Conservation (phyloP, 306 rosid species). For the Psophocarpus tetragonolobus region DNA sequence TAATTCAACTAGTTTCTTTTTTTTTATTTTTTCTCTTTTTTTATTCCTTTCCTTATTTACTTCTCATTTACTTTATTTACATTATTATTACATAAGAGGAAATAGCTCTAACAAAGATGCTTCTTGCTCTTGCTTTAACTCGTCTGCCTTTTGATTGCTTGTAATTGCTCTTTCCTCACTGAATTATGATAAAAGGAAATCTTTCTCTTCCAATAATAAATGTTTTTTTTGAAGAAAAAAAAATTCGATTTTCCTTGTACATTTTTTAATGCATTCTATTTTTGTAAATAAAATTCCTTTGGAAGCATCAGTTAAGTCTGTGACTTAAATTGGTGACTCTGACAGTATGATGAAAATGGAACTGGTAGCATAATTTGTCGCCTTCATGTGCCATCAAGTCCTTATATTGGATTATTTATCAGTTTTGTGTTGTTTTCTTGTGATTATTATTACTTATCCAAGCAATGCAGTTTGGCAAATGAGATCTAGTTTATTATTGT, state of each 20-base stretch:
- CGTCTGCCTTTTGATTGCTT: neutral
- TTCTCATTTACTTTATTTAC: neutral
- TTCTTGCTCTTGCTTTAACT: neutral
- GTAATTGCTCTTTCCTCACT: neutral
- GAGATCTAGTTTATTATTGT: conserved; percentile 17
- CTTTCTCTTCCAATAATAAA: neutral
- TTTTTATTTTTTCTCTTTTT: neutral
- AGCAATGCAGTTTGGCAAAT: neutral
- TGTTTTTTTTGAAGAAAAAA: neutral
- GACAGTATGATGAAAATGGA: neutral
- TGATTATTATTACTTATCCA: neutral
- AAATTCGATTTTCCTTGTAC: neutral
- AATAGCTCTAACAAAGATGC: neutral
- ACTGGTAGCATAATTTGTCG: neutral
- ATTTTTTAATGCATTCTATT: neutral
- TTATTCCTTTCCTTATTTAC: neutral
- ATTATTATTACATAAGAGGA: neutral
- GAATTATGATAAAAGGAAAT: neutral
- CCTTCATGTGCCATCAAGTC: neutral
- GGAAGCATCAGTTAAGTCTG: neutral
- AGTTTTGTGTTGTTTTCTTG: neutral
- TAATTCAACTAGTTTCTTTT: conserved; percentile 33
- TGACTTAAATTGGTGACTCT: neutral
- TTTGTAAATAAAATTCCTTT: neutral
- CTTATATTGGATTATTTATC: neutral